These are phyloP conservation scores for Xylariaceae sp. DNA, from an alignment of 2,329 filamentous ascomycete genomes.

Conservation along the genomic window DNA sequence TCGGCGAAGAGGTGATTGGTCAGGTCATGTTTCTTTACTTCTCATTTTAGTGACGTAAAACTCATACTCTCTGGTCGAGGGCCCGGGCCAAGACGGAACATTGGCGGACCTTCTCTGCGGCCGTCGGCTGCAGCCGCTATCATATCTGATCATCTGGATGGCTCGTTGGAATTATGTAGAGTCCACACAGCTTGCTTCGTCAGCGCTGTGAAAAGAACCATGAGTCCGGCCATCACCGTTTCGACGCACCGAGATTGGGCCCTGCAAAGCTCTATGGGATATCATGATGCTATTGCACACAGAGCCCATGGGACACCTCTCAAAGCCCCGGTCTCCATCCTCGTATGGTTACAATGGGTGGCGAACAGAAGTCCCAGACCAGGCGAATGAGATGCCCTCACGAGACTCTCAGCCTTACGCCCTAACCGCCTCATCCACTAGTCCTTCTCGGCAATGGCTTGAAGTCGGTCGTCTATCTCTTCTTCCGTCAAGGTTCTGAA, in stretches of 20 bases:
- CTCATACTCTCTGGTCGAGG: no score
- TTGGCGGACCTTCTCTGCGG: no score
- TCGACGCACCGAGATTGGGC: slow-evolving; percentile 9
- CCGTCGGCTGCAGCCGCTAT: no score
- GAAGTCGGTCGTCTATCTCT: slow-evolving; percentile 96
- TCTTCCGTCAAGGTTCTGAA: slow-evolving; percentile 94
- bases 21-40: no score
- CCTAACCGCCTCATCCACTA: slow-evolving; percentile 44
- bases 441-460: slow-evolving; percentile 98
- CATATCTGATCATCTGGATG: no score
- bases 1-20: no score
- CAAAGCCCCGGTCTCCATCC: slow-evolving; percentile 15
- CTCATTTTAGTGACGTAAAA: no score
- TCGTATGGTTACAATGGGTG: slow-evolving; percentile 9
- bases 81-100: no score
- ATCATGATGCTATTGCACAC: slow-evolving; percentile 22
- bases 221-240: not conserved
- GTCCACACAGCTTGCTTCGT: not conserved
- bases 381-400: slow-evolving; percentile 17
- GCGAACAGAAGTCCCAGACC: slow-evolving; percentile 6
- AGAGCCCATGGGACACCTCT: slow-evolving; percentile 11
- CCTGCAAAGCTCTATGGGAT: slow-evolving; percentile 17
- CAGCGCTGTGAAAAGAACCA: slow-evolving; percentile 1
- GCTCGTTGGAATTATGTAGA: slow-evolving; percentile 6
- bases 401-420: slow-evolving; percentile 23